A percentile compares a stretch with the other conserved stretches of the same genome.
phyloP scores from a whole-genome alignment of 768 basidiomycete species.

The Amanita thiersii region DNA sequence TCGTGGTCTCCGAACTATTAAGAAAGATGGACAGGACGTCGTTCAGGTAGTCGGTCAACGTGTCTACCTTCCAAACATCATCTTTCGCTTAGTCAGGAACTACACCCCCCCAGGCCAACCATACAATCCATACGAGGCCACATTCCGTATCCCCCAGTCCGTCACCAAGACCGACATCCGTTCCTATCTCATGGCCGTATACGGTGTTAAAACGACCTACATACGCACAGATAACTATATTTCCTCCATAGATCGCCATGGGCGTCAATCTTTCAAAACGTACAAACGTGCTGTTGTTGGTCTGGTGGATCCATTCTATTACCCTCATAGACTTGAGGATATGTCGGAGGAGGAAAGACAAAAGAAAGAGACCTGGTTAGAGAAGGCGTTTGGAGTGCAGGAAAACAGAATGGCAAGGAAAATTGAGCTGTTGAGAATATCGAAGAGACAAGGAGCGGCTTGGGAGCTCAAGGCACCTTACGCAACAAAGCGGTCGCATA shows the following conservation, averaged over 20 bases:
- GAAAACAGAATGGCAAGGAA: constrained; percentile 25
- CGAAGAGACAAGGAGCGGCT: constrained; percentile 29
- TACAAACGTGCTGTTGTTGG: constrained; percentile 94
- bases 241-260: constrained; percentile 35
- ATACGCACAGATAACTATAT: constrained; percentile 93
- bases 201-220: constrained; percentile 85
- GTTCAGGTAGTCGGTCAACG: constrained; percentile 66
- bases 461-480: constrained; percentile 35
- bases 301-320: constrained; percentile 89
- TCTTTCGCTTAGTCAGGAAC: constrained; percentile 80
- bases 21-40: constrained; percentile 30
- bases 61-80: constrained; percentile 84
- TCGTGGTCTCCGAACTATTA: constrained; percentile 50
- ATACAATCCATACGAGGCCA: constrained; percentile 94
- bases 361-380: constrained; percentile 52
- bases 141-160: constrained; percentile 84
- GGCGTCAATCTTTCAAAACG: constrained; percentile 37
- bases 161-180: constrained; percentile 92
- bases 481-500: constrained; percentile 37
- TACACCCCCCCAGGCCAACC: constrained; percentile 64
- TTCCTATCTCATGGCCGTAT: constrained; percentile 76
- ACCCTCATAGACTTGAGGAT: constrained; percentile 74
- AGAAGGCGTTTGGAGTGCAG: constrained; percentile 49
- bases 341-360: constrained; percentile 51
- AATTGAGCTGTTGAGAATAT: constrained; percentile 29